Evolutionary conservation across 352 stramenopile species (phyloP), one percentile per base, ranked within the genome.

Genomic region (Blastocystis sp.): DNA sequence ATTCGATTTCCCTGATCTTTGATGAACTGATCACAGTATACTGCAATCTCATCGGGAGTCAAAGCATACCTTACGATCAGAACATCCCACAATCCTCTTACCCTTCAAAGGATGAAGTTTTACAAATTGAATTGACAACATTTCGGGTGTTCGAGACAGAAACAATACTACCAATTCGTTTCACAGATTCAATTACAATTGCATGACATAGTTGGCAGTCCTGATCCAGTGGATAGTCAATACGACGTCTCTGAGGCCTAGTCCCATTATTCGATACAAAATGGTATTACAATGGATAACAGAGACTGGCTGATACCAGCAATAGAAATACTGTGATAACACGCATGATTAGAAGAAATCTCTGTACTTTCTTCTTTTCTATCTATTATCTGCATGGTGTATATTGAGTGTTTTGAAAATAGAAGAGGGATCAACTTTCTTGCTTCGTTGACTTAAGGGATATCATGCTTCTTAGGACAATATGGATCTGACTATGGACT

Each of bases 91-190:
- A 52, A 9, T 77, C 65, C 11, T 21, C 54, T 29, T 77, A 77
- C 65, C 65, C 65, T 77, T 80, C 49, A 80, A 80, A 80, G 4
- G 37, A 16, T 32, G 32, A 24, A n/a, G 42, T 80, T 21, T 63
- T 80, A 32, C 69, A 80, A 32, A 80, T 80, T n/a, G 69, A 80
- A 49, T 80, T 59, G n/a, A 80, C 6, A 19, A 80, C 69, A 42
- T 43, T 80, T 16, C 69, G 37, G 3, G 43, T 80, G n/a, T 80
- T 80, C 4, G 37, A 12, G 11, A 63, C 32, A 11, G 69, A 80
- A 29, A 80, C 46, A 14, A 63, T 43, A 42, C 52, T 80, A 7
- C 69, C 42, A 24, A 59, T 80, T n/a, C 69, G 21, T 27, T 80
- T 63, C 24, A 61, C 27, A n/a, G 69, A 59, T 80, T 63, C 49